Base-by-base conservation (phyloP, 495 filamentous ascomycete genomes). In the Hyaloscypha bicolor region DNA sequence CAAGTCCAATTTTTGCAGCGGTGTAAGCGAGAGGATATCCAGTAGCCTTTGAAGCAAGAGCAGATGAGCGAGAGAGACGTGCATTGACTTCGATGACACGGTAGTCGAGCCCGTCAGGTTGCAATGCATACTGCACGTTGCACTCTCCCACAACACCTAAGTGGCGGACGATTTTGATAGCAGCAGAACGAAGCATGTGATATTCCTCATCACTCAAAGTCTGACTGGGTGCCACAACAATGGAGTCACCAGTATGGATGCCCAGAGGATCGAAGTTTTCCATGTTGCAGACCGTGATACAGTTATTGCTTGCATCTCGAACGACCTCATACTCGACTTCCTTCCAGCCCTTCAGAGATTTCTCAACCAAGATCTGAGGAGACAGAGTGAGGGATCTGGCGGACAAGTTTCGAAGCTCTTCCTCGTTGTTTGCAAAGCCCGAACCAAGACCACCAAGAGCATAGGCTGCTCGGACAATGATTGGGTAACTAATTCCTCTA, bases 281-380 rank as follows among this genome's bases (percentile, higher is more conserved):
- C 94, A 98, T 98, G 82, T 98, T 98, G 83, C 94, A 98, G 55
- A 98, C 94, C 21, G 94, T 98, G 71, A 98, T 97, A 78, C 95
- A 97, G 82, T 98, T 98, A 84, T 97, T 95, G 71, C 88, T 85
- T 55, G 90, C 91, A 78, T 98, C 94, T 65, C 94, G 88, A 45
- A 98, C 94, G 39, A 98, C 94, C 77, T 98, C 94, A 75, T 98
- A 98, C 77, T 98, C 94, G 63, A 97, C 91, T 79, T 98, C 94
- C 80, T 98, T 98, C 94, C 94, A 99, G 72, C 94, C 94, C 81
- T 97, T 97, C 59, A 99, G 88, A n/a, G 94, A 97, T 82, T 99
- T 99, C 83, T 99, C 94, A 53, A 99, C 94, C 69, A 99, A 79
- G 70, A 99, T 97, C 77, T 99, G 94, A 55, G 94, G 93, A 29